Conservation (phyloP, 768 basidiomycete species). For the Pilatotrama ljubarskyi region DNA sequence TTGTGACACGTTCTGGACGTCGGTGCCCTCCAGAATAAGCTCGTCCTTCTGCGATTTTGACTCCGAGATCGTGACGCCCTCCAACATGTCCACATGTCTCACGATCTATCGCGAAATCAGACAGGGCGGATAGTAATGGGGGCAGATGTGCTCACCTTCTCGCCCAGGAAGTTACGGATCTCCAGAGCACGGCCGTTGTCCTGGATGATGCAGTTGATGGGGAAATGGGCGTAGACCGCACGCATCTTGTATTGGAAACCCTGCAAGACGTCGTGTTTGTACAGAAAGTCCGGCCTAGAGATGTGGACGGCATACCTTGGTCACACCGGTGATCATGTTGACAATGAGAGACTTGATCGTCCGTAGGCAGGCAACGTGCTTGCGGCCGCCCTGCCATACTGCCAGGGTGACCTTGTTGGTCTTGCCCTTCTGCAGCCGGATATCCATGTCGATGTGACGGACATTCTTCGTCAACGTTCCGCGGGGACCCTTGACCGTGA, state of each 20-base stretch:
- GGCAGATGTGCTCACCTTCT: conserved; percentile 62
- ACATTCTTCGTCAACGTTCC: conserved; percentile 91
- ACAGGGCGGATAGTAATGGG: neutral
- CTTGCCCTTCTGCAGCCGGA: conserved; percentile 80
- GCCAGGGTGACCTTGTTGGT: conserved; percentile 81
- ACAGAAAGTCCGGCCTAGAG: neutral
- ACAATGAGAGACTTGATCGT: conserved; percentile 93
- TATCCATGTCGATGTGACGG: conserved; percentile 93
- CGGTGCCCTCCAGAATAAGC: conserved; percentile 90
- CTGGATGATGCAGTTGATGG: conserved; percentile 97
- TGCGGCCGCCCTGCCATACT: conserved; percentile 97
- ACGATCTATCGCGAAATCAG: conserved; percentile 57
- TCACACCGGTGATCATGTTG: conserved; percentile 98
- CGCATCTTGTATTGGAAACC: conserved; percentile 99
- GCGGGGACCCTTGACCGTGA: conserved; percentile 90
- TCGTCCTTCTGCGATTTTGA: conserved; percentile 95
- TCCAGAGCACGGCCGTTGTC: conserved; percentile 70
- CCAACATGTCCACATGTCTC: conserved; percentile 89
- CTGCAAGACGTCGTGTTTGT: conserved; percentile 39
- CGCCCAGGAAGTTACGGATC: conserved; percentile 94
- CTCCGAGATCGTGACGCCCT: conserved; percentile 81
- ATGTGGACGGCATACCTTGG: conserved; percentile 57
- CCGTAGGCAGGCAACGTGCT: conserved; percentile 97
- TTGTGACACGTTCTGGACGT: conserved; percentile 96
- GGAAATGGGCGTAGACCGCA: conserved; percentile 99